A percentile compares a stretch with the other conserved stretches of the same genome.
phyloP scores from a whole-genome alignment of 768 basidiomycete genomes.

The Lentinula boryana region DNA sequence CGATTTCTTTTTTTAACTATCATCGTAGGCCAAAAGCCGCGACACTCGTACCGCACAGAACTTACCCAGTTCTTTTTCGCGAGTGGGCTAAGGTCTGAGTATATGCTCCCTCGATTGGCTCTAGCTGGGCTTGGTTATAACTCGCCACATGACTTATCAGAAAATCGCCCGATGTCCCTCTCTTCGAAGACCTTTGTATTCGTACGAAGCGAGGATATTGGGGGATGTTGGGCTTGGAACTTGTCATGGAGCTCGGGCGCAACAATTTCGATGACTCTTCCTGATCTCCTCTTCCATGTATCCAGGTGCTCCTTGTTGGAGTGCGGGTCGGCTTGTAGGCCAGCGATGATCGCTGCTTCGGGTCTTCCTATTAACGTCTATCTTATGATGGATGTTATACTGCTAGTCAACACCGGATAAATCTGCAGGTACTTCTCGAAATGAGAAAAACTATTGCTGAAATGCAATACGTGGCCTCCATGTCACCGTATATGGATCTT shows the following conservation, averaged over 20 bases:
- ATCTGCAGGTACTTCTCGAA: neutral
- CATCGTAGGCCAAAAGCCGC: conserved; percentile 53
- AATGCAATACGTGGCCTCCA: neutral
- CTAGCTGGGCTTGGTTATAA: conserved; percentile 59
- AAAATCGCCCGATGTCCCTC: conserved; percentile 36
- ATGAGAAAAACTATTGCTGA: neutral
- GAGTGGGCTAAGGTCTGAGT: conserved; percentile 86
- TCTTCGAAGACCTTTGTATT: conserved; percentile 36
- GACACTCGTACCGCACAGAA: conserved; percentile 61
- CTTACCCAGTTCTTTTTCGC: conserved; percentile 29
- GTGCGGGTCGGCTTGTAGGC: neutral
- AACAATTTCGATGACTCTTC: neutral
- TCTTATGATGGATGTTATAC: neutral
- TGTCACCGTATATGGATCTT: neutral
- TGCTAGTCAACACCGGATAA: neutral
- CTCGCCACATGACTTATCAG: conserved; percentile 61
- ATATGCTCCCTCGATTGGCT: conserved; percentile 60
- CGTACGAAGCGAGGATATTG: conserved; percentile 26
- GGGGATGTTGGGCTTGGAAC: conserved; percentile 38
- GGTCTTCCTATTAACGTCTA: neutral
- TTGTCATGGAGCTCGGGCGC: conserved; percentile 54
- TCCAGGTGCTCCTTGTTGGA: neutral
- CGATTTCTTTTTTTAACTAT: neutral
- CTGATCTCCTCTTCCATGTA: neutral
- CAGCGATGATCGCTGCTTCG: neutral